phyloP scores from a whole-genome alignment of 768 basidiomycete genomes.

The Pisolithus orientalis region DNA sequence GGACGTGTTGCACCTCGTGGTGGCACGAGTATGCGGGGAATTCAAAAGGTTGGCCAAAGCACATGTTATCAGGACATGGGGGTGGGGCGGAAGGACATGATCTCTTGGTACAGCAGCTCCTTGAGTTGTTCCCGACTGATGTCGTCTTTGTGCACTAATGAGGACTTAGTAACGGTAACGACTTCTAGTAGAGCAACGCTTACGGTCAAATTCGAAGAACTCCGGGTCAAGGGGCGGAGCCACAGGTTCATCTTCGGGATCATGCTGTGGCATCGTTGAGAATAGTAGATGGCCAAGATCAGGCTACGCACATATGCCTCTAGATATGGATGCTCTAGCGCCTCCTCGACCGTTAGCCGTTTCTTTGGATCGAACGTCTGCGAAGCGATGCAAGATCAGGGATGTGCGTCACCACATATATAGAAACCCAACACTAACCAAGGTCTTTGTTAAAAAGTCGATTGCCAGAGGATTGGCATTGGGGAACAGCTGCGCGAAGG shows the following conservation, averaged over 20 bases:
- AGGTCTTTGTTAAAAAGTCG: constrained; percentile 75
- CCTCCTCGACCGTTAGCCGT: constrained; percentile 90
- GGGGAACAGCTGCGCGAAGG: constrained; percentile 83
- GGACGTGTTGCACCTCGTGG: not conserved
- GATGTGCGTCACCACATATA: not conserved
- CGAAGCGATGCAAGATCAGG: constrained; percentile 4
- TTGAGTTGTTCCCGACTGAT: constrained; percentile 95
- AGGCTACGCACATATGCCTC: constrained; percentile 71
- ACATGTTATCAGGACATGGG: constrained; percentile 35
- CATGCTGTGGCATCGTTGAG: constrained; percentile 49
- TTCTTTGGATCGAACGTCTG: constrained; percentile 98
- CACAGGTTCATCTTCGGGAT: constrained; percentile 94
- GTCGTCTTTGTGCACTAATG: constrained; percentile 88
- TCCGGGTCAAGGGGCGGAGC: constrained; percentile 93
- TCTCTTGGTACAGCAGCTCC: constrained; percentile 90
- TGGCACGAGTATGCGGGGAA: not conserved
- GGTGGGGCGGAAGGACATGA: constrained; percentile 78
- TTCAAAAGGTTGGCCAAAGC: not conserved
- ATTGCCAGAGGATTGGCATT: constrained; percentile 78
- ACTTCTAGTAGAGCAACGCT: constrained; percentile 25
- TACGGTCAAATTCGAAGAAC: constrained; percentile 96
- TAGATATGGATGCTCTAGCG: constrained; percentile 90
- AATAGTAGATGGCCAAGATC: not conserved
- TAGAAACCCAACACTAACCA: constrained; percentile 39
- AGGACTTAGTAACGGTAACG: not conserved